Base-by-base conservation (phyloP, 2,329 filamentous ascomycete species). In the Fusarium domesticum region DNA sequence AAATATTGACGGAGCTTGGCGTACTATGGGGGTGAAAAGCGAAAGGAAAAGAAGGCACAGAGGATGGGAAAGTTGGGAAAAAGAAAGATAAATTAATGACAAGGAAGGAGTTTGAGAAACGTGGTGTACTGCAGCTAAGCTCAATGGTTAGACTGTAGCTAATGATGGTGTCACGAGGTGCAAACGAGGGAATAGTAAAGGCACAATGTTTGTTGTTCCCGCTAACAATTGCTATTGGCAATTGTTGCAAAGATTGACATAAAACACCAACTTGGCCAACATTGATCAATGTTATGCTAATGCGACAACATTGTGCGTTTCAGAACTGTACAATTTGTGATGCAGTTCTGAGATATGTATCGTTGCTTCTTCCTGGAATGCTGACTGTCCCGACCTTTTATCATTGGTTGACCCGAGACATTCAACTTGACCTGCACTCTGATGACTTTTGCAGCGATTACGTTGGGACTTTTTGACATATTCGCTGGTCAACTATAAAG, bases 31-130 rank as follows among this genome's bases (percentile, higher is more conserved):
- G 23, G 17, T 23, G 19, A 19, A 2, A 39, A 39, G 49, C 39
- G 45, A 36, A 44, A 35, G 18, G 23, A 32, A 41, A 35, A 32
- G 19, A 20, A 20, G 52, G 48, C 14, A 28, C 7, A 38, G 41
- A 43, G 42, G 40, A 37, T 39, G 48, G 37, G 36, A 32, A 33
- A 34, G 32, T 43, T 37, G 32, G 44, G 36, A 43, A 35, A 19
- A 37, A 28, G 32, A 38, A 34, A 35, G 18, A 32, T 23, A 18
- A 23, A 28, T 30, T 12, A 28, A 12, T 11, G 20, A 11, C 11
- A 23, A 23, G 20, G 20, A 11, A 23, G 23, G 23, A 18, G 25
- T 23, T 36, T 44, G 20, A 31, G 36, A 38, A 16, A 45, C 44
- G 19, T 33, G 34, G 16, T 33, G n/a, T 6, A 16, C 28, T 32